Evolutionary conservation across 1,284 basidiomycete species (phyloP).

Genomic region (Exobasidium rhododendri): DNA sequence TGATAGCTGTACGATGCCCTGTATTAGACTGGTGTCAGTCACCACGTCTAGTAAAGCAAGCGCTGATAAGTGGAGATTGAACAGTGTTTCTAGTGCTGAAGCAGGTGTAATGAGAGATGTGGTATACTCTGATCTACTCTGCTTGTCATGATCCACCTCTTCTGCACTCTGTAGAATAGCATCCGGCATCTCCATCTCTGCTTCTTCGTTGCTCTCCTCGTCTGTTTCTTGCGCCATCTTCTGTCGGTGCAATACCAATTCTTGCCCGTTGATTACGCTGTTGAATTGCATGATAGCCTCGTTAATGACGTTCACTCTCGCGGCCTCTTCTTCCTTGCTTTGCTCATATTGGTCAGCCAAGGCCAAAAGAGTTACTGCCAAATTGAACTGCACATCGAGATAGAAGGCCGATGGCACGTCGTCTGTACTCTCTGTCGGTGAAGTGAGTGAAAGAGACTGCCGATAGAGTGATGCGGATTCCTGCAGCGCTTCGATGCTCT

Average conservation of each 20-base stretch:
- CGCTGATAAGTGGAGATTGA: constrained; percentile 22
- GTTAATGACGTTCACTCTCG: neutral
- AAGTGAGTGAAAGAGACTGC: constrained; percentile 14
- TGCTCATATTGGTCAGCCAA: constrained; percentile 32
- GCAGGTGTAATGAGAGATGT: constrained; percentile 33
- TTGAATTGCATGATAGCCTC: constrained; percentile 7
- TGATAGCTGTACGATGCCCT: neutral
- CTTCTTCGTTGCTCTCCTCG: neutral
- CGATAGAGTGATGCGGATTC: constrained; percentile 21
- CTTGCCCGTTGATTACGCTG: constrained; percentile 8
- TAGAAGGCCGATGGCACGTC: constrained; percentile 29
- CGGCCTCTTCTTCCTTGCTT: neutral
- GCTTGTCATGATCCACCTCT: neutral
- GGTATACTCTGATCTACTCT: constrained; percentile 29
- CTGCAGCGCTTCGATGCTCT: constrained; percentile 19
- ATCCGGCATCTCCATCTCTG: neutral
- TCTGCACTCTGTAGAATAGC: neutral
- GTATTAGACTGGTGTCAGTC: neutral
- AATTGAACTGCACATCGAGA: constrained; percentile 27
- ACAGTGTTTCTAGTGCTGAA: constrained; percentile 29
- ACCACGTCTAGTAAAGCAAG: constrained; percentile 25
- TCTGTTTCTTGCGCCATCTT: neutral
- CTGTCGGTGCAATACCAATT: constrained; percentile 1
- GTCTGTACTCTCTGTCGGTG: constrained; percentile 3
- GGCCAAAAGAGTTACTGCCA: constrained; percentile 25